Conservation (phyloP, 1,284 basidiomycete genomes). For the Mycena sp. region DNA sequence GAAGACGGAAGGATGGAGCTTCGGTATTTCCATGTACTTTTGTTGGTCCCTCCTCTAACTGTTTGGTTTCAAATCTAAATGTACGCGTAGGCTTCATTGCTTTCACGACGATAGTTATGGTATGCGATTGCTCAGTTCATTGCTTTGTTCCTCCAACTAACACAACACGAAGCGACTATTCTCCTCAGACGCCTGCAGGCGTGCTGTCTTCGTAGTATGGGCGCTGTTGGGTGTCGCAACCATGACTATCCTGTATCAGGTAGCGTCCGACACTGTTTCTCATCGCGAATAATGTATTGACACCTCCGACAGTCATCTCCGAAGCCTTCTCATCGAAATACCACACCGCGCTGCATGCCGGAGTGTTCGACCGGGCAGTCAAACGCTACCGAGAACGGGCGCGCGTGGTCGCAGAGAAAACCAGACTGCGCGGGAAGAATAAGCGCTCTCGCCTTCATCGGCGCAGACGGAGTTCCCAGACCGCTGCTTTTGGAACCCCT, state of each 20-base stretch:
- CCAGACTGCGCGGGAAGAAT: slow-evolving; percentile 11
- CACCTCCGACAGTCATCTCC: slow-evolving; percentile 58
- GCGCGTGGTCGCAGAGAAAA: slow-evolving; percentile 21
- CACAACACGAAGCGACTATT: slow-evolving; percentile 71
- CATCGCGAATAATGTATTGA: no score
- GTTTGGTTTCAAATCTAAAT: slow-evolving; percentile 30
- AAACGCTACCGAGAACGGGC: slow-evolving; percentile 49
- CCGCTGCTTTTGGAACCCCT: background rate
- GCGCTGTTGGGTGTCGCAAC: slow-evolving; percentile 80
- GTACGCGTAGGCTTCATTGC: slow-evolving; percentile 58
- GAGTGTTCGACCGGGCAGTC: slow-evolving; percentile 58
- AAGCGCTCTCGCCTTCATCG: background rate
- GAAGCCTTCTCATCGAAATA: slow-evolving; percentile 70
- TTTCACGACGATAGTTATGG: slow-evolving; percentile 79
- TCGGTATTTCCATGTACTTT: slow-evolving; percentile 70
- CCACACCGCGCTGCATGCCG: slow-evolving; percentile 57
- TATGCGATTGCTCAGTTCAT: slow-evolving; percentile 24
- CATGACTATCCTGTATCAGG: slow-evolving; percentile 77
- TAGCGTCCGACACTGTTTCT: slow-evolving; percentile 52
- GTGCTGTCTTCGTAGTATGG: slow-evolving; percentile 85
- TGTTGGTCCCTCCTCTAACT: slow-evolving; percentile 54
- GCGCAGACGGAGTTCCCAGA: no score
- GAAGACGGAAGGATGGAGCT: slow-evolving; percentile 52
- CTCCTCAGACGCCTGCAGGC: slow-evolving; percentile 71
- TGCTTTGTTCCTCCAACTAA: no score